Percentiles rank a stretch among this genome's conserved stretches.
Conservation (phyloP, 2,329 filamentous ascomycete species). For the Xylariaceae sp. region DNA sequence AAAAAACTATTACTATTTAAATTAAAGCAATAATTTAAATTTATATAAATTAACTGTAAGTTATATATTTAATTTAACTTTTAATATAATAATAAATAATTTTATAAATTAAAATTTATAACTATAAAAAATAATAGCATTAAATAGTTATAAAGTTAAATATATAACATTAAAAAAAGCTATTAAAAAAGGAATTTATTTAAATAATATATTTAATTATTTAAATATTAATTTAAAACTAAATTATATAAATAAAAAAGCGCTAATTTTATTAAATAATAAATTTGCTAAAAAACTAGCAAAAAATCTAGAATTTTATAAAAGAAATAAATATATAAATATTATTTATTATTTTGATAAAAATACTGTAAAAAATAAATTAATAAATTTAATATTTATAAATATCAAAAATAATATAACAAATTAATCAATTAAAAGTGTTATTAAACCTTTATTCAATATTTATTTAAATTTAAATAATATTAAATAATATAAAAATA, state of each 20-base stretch:
- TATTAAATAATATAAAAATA: constrained; percentile 10
- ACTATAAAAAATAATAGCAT: too few relatives aligned
- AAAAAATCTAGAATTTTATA: not conserved
- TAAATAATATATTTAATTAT: constrained; percentile 1
- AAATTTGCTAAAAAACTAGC: not conserved
- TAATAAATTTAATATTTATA: not conserved
- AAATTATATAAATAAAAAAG: constrained; percentile 7
- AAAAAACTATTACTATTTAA: too few relatives aligned
- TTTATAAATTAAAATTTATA: not conserved
- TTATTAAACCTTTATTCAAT: constrained; percentile 1
- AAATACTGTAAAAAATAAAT: not conserved
- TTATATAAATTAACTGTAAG: constrained; percentile 1
- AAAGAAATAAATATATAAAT: not conserved
- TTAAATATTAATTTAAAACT: constrained; percentile 3
- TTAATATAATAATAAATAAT: not conserved
- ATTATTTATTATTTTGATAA: not conserved
- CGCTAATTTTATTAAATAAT: too few relatives aligned
- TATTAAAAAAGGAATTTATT: too few relatives aligned
- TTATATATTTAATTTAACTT: not conserved
- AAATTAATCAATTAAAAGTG: too few relatives aligned
- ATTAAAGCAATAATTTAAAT: too few relatives aligned
- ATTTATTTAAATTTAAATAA: constrained; percentile 3
- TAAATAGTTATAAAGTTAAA: too few relatives aligned
- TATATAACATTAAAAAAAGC: too few relatives aligned
- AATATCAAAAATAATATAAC: too few relatives aligned